Base-by-base conservation (phyloP, 2,329 filamentous ascomycete species). In the Fusarium algeriense region DNA sequence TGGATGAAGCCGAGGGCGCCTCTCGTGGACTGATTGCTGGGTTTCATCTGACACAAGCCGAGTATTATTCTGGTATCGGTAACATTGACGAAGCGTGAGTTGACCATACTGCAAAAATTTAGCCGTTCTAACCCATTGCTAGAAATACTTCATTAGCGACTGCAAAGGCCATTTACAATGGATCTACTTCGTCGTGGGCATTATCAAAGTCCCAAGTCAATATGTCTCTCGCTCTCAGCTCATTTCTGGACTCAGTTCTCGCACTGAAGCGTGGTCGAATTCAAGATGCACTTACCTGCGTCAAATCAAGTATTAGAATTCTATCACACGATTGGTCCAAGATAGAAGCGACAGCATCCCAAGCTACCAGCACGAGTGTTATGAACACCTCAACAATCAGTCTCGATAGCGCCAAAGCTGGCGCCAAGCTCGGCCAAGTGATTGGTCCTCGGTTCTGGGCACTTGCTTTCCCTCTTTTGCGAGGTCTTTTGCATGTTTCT, bases 391-490 rank as follows among this genome's bases (percentile, higher is more conserved):
- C 77, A 19, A 79, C 78, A 7, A 67, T 72, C 34, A 81, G 76
- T 58, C 67, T 74, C 20, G 70, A 74, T 55, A 75, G 73, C 46
- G 70, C 76, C 32, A 77, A 79, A 20, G 58, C 71, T 26, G 76
- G 70, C 60, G 50, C 67, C 3, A 61, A 53, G 32, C 67, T 70
- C 30, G 70, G 54, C 5, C 75, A 71, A 37, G 61, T 78, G n/a
- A 73, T 78, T 46, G 55, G 83, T 2, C 90, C 93, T 2, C 86
- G 88, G 5, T 94, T 95, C 75, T 98, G 95, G 95, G 85, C 87
- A 9, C 84, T 97, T 23, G 90, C 96, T 11, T 88, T 89, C 32
- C 90, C 91, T 2, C 86, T 98, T 23, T 91, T 94, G 74, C 87
- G 89, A 34, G 89, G 90, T 60, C 84, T 97, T 17, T 81, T 91